These are phyloP conservation scores for Xylaria polymorpha DNA, from an alignment of 2,329 filamentous ascomycete species.

Conservation along the genomic window DNA sequence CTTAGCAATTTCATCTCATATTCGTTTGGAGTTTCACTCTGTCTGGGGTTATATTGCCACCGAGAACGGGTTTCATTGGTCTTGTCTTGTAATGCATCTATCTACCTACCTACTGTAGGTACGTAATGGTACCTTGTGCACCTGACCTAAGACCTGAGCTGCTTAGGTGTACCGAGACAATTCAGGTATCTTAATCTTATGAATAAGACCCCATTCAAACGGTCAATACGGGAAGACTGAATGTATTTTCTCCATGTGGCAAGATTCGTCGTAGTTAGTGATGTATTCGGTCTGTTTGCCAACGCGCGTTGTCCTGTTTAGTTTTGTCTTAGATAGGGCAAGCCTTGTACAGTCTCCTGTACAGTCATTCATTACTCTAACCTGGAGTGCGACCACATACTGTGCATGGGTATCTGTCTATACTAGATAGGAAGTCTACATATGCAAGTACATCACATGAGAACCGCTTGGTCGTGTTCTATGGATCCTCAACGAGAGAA, in stretches of 20 bases:
- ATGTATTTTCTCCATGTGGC: not conserved
- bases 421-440: constrained; percentile 7
- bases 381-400: not conserved
- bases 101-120: no score
- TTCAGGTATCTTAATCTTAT: not conserved
- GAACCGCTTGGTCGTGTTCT: not conserved
- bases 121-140: no score
- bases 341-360: no score
- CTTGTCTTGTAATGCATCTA: no score
- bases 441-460: constrained; percentile 8
- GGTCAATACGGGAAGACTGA: not conserved
- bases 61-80: not conserved
- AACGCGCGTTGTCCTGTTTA: constrained; percentile 6
- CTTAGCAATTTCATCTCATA: not conserved
- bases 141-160: no score
- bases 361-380: constrained; percentile 6
- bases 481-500: no score
- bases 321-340: not conserved
- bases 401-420: not conserved
- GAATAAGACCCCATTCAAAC: not conserved
- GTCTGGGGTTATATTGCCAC: not conserved
- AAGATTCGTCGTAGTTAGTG: not conserved
- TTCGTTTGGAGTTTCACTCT: constrained; percentile 4
- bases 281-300: not conserved
- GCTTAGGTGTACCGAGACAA: constrained; percentile 14